Evolutionary conservation across 495 filamentous ascomycete species (phyloP), one percentile per base, ranked within the genome.

Genomic region (Neurospora sp.): DNA sequence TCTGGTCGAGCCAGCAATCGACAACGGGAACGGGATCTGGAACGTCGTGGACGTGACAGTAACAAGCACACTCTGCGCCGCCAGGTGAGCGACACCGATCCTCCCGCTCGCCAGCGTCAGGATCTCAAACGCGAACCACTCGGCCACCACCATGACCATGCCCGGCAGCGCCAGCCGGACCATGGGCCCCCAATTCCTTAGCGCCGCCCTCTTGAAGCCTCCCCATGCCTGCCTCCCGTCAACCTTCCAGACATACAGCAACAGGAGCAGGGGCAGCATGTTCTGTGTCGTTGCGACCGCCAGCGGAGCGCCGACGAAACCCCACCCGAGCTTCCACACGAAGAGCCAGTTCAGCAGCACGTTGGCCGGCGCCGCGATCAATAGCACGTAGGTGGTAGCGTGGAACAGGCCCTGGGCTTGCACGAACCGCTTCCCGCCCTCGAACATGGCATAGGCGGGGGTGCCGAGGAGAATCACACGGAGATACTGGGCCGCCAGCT

Each of bases 61-160:
- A 16, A 84, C 81, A 2, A 91, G 70, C 16, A 90, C 82, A 41
- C 87, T 87, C 77, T 91, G 89, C 4, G 89, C 89, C 20, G 89
- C 89, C 8, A 96, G 84, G 45, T 88, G 86, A 1, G 87, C 86
- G 0, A 90, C 91, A 27, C 89, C 90, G 69, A 94, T 88, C 72
- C 91, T 90, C 20, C 89, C 89, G 0, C 91, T 87, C 8, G 88
- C 87, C 14, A 96, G 84, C 0, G 92, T 94, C 61, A 96, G 80
- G 45, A 94, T 86, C 77, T 94, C 93, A 75, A 96, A 94, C 20
- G 93, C 93, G 6, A 97, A 86, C 80, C 89, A 95, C 78, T 97
- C 95, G 8, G 94, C 94, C 79, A 96, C 90, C 1, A 98, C 91
- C 93, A 97, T 97, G 53, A 96, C 81, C 78, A 97, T 88, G 4